phyloP scores from a whole-genome alignment of 2,329 filamentous ascomycete genomes.

The Plectosphaerella cucumerina region DNA sequence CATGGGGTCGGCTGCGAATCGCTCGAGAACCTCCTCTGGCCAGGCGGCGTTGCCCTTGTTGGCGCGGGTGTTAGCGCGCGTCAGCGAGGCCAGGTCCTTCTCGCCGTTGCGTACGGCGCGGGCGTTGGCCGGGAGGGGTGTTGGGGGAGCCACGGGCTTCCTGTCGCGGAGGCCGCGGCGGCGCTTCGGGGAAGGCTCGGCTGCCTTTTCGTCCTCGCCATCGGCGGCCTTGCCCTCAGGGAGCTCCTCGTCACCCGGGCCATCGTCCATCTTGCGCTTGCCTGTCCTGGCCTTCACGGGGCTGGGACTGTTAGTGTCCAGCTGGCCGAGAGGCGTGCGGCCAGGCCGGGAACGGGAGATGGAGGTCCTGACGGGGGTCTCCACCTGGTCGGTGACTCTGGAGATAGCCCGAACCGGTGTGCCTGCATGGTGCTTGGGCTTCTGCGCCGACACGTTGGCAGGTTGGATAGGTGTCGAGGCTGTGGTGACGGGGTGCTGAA shows the following conservation, averaged over 20 bases:
- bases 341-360: background rate
- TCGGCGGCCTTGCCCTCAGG: constrained; percentile 7
- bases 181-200: constrained; percentile 1
- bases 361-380: constrained; percentile 13
- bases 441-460: too few relatives aligned
- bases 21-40: constrained; percentile 23
- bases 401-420: too few relatives aligned
- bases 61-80: constrained; percentile 38
- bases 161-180: constrained; percentile 9
- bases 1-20: constrained; percentile 21
- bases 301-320: constrained; percentile 33
- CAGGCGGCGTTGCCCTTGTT: constrained; percentile 35
- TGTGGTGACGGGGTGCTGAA: too few relatives aligned
- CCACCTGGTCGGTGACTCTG: background rate
- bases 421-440: too few relatives aligned
- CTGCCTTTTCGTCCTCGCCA: background rate
- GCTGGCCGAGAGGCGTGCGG: constrained; percentile 23
- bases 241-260: constrained; percentile 8
- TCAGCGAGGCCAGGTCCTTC: constrained; percentile 36
- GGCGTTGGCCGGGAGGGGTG: background rate
- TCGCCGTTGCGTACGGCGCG: constrained; percentile 26
- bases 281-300: constrained; percentile 21
- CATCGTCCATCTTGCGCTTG: constrained; percentile 27
- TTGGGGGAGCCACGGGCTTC: constrained; percentile 6
- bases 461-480: too few relatives aligned